phyloP scores from a whole-genome alignment of 352 stramenopile species.

The Pythium periplocum region DNA sequence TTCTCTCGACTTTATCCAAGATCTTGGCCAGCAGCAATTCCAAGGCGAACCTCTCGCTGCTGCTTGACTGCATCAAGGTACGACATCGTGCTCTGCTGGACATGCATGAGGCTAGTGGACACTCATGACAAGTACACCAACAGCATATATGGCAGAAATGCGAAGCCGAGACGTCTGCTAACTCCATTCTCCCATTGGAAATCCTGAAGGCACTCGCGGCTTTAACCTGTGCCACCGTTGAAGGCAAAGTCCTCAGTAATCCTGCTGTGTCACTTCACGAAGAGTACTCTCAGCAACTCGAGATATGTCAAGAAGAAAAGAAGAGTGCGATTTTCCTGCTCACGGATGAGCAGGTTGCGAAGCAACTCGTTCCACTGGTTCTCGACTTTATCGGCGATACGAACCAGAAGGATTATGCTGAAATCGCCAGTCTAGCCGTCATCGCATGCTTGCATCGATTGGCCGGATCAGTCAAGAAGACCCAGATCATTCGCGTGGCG shows the following conservation, averaged over 20 bases:
- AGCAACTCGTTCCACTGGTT: slow-evolving; percentile 62
- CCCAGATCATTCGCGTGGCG: slow-evolving; percentile 77
- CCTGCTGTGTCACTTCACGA: slow-evolving; percentile 57
- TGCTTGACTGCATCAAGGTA: slow-evolving; percentile 80
- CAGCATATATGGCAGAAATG: slow-evolving; percentile 52
- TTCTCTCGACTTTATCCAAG: slow-evolving; percentile 59
- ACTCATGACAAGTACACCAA: neutral
- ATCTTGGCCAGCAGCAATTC: slow-evolving; percentile 71
- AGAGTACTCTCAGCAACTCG: slow-evolving; percentile 47
- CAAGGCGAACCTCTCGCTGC: slow-evolving; percentile 51
- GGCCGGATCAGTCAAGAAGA: slow-evolving; percentile 62
- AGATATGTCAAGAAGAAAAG: slow-evolving; percentile 41
- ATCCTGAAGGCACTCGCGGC: slow-evolving; percentile 56
- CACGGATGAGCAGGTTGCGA: slow-evolving; percentile 68
- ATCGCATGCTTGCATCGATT: slow-evolving; percentile 59
- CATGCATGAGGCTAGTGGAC: no score
- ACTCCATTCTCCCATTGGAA: slow-evolving; percentile 41
- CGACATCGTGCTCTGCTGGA: neutral
- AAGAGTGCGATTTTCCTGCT: slow-evolving; percentile 62
- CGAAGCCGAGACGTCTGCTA: slow-evolving; percentile 43
- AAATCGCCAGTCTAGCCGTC: slow-evolving; percentile 50
- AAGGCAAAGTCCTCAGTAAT: slow-evolving; percentile 63
- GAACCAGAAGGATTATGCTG: slow-evolving; percentile 74
- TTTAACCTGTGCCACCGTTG: slow-evolving; percentile 55
- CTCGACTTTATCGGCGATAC: slow-evolving; percentile 72